A percentile compares a stretch with the other conserved stretches of the same genome.
Conservation (phyloP, 2,329 filamentous ascomycete species). For the Colletotrichum siamense region DNA sequence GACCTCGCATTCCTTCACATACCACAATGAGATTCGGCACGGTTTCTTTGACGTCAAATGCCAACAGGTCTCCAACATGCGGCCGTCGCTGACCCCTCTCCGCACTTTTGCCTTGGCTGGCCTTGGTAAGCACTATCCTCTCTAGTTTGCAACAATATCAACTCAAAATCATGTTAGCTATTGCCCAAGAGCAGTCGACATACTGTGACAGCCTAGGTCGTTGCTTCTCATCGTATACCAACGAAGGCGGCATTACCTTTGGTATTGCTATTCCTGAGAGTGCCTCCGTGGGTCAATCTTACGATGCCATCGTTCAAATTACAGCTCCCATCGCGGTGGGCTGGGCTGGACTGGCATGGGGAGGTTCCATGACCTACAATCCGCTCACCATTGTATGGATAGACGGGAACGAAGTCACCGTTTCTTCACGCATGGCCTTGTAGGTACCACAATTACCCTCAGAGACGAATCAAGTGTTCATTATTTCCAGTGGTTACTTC, state of each 20-base stretch:
- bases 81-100: not conserved
- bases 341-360: constrained; percentile 51
- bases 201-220: constrained; percentile 27
- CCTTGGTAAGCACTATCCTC: not conserved
- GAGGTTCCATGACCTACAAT: constrained; percentile 49
- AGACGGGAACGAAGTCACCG: constrained; percentile 41
- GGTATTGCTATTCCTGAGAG: constrained; percentile 42
- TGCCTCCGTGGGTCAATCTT: constrained; percentile 30
- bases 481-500: constrained; percentile 36
- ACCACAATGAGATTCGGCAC: not conserved
- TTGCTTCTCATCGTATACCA: constrained; percentile 29
- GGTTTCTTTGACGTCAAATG: not conserved
- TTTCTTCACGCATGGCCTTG: constrained; percentile 41
- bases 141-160: not conserved
- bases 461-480: not conserved
- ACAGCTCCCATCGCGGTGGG: constrained; percentile 43
- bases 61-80: constrained; percentile 9
- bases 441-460: constrained; percentile 21
- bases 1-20: not conserved
- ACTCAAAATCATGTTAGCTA: not conserved
- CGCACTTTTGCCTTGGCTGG: constrained; percentile 9
- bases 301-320: constrained; percentile 48
- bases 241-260: constrained; percentile 30
- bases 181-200: constrained; percentile 1
- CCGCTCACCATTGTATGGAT: constrained; percentile 48